Percentiles rank a stretch among this genome's conserved stretches.
Evolutionary conservation across 345 rosid genomes (phyloP).

Genomic region (Gossypium arboreum): DNA sequence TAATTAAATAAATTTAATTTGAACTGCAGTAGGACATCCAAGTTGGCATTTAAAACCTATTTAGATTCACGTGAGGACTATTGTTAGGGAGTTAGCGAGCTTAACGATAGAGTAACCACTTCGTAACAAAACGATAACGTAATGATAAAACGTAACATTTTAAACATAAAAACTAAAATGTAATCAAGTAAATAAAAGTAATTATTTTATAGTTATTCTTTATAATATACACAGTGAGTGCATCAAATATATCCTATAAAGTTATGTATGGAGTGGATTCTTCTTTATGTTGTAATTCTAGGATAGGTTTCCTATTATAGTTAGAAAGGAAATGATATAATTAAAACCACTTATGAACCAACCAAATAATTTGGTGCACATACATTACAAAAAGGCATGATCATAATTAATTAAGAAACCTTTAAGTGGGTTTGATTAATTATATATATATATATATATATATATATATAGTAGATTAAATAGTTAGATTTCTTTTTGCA

Average conservation of each 20-base stretch:
- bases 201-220: too few species aligned
- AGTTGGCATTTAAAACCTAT: too few species aligned
- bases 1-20: too few species aligned
- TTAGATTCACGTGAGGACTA: too few species aligned
- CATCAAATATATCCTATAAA: slow-evolving; percentile 15
- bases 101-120: too few species aligned
- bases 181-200: too few species aligned
- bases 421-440: background rate
- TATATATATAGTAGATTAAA: background rate
- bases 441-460: background rate
- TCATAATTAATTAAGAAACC: background rate
- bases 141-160: too few species aligned
- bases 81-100: too few species aligned
- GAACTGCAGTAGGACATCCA: too few species aligned
- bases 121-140: too few species aligned
- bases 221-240: background rate
- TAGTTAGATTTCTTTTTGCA: background rate
- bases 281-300: background rate
- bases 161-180: too few species aligned
- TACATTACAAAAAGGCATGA: background rate
- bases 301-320: slow-evolving; percentile 24
- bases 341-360: slow-evolving; percentile 13
- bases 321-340: background rate
- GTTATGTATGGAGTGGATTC: slow-evolving; percentile 18
- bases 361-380: slow-evolving; percentile 16